Evolutionary conservation across 495 filamentous ascomycete genomes (phyloP), one percentile per base, ranked within the genome.

Genomic region (Aspergillus avenaceus): DNA sequence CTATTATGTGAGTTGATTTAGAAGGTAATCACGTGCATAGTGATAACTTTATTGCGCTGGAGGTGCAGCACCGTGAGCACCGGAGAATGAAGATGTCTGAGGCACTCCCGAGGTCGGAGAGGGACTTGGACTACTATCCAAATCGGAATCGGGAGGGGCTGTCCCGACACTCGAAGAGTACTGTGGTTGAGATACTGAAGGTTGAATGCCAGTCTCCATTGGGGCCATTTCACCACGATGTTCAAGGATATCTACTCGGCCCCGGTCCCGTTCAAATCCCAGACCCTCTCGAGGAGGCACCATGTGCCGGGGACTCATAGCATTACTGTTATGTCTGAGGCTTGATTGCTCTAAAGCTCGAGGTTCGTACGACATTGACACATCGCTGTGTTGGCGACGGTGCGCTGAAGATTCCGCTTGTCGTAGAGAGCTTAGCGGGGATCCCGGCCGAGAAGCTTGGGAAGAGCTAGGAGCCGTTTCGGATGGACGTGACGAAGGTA

Each of bases 401-500:
- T 53, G 54, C n/a, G 29, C 16, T 16, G 41, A 34, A 28, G 7
- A 19, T 25, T 22, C 41, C 16, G n/a, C 28, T 16, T 16, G 25
- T 21, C 23, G 53, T 6, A 16, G 26, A 6, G 21, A 29, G 24
- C 4, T 34, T 12, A 16, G 28, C 1, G 58, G 54, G 6, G 54
- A 58, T 18, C 44, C 48, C 49, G 49, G 48, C 8, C 32, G 37
- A 4, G 55, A 46, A 31, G 38, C 41, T 11, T 55, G 51, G 5
- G 29, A 43, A 3, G n/a, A 28, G 11, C 41, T 41, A 1, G 31
- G 32, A 14, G 40, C 18, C 7, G 40, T 18, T 11, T 59, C 57
- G 8, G 49, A 34, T 1, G 48, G 50, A 22, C 59, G 61, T 13
- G 60, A 61, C 24, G 64, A 58, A 0, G 73, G 72, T 8, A 65